A percentile compares a stretch with the other conserved stretches of the same genome.
Evolutionary conservation across 306 rosid genomes (phyloP).

Genomic region (Prunus davidiana): DNA sequence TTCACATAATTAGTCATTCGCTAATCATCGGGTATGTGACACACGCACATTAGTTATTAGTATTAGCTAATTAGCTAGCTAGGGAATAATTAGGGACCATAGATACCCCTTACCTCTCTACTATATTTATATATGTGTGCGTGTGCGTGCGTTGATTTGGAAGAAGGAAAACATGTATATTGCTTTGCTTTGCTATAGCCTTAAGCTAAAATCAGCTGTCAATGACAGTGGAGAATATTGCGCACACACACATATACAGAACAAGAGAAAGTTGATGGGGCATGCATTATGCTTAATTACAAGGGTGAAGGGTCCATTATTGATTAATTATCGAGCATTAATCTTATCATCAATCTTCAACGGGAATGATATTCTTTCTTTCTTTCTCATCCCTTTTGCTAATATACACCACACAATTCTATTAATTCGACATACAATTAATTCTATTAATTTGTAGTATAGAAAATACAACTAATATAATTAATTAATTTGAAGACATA

Average conservation of each 20-base stretch:
- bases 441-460: neutral
- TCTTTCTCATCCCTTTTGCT: neutral
- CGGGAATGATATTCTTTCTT: too few relatives aligned
- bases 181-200: neutral
- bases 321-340: neutral
- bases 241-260: neutral
- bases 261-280: constrained; percentile 17
- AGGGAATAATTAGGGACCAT: too few relatives aligned
- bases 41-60: too few relatives aligned
- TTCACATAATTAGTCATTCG: too few relatives aligned
- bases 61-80: too few relatives aligned
- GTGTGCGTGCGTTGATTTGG: neutral
- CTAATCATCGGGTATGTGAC: too few relatives aligned
- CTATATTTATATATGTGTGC: too few relatives aligned
- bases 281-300: too few relatives aligned
- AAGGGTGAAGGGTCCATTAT: too few relatives aligned
- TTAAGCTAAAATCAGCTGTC: constrained; percentile 38
- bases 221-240: constrained; percentile 22
- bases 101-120: too few relatives aligned
- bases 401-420: neutral
- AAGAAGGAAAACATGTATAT: neutral
- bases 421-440: neutral
- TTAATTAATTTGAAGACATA: too few relatives aligned
- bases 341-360: too few relatives aligned
- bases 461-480: neutral